Percentiles rank a stretch among this genome's conserved stretches.
Evolutionary conservation across 371 early-diverging fungal species (phyloP).

Genomic region (Paraphysoderma sedebokerense): DNA sequence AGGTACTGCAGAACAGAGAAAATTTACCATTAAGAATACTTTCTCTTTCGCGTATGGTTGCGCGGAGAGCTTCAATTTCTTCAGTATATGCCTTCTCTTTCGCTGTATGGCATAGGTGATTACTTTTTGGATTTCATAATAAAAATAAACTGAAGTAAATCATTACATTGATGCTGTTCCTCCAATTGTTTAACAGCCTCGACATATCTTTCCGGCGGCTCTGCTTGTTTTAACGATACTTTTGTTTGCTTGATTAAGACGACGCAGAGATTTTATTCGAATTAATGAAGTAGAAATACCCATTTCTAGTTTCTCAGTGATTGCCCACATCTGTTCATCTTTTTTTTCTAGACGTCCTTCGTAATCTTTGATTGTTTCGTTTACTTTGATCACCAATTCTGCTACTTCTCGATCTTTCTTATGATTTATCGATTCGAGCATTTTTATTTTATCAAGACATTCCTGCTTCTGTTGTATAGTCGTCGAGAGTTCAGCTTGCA

Average conservation of each 20-base stretch:
- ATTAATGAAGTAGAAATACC: not conserved
- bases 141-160: too few relatives aligned
- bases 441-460: constrained; percentile 15
- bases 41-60: not conserved
- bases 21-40: not conserved
- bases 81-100: not conserved
- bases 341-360: constrained; percentile 26
- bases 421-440: constrained; percentile 14
- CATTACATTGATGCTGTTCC: too few relatives aligned
- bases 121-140: too few relatives aligned
- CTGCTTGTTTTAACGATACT: not conserved
- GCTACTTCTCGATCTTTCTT: constrained; percentile 28
- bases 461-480: constrained; percentile 17
- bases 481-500: constrained; percentile 15
- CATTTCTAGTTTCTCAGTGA: constrained; percentile 26
- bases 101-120: too few relatives aligned
- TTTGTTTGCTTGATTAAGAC: not conserved
- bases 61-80: not conserved
- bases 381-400: constrained; percentile 27
- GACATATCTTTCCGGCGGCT: not conserved
- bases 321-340: constrained; percentile 35
- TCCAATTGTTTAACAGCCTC: too few relatives aligned
- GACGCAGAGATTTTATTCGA: not conserved
- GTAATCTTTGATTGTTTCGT: constrained; percentile 29
- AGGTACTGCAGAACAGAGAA: too few relatives aligned